A percentile compares a stretch with the other conserved stretches of the same genome.
Conservation (phyloP, 176 grass and related monocot genomes). For the Lolium rigidum region DNA sequence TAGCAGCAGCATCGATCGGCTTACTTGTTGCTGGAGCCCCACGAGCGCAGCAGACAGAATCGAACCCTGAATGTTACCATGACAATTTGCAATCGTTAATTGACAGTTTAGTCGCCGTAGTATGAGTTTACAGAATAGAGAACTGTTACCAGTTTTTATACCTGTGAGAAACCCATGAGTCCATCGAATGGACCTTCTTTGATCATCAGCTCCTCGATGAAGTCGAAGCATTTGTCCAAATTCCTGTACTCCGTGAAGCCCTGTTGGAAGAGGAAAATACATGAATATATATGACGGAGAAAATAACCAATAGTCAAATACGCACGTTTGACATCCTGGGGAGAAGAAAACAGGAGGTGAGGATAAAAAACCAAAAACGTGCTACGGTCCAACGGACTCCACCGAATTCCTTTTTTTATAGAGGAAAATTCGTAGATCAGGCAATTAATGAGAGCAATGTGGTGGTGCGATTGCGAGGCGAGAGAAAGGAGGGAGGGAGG, state of each 20-base stretch:
- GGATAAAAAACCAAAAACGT: not conserved
- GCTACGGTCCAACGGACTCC: not conserved
- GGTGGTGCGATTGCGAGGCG: not conserved
- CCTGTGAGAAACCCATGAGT: conserved; percentile 92
- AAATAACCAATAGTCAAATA: not conserved
- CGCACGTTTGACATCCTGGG: not conserved
- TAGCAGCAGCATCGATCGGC: not conserved
- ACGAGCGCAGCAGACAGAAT: conserved; percentile 72
- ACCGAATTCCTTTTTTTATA: not conserved
- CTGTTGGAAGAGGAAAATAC: conserved; percentile 27
- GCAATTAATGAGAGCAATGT: not conserved
- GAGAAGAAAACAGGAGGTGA: not conserved
- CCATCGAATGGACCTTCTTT: conserved; percentile 85
- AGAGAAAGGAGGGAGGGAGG: not conserved
- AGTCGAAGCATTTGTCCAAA: conserved; percentile 72
- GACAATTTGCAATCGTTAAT: not conserved
- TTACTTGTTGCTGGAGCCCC: conserved; percentile 72
- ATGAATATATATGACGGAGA: not conserved
- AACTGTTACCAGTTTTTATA: not conserved
- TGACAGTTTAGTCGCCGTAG: too few species aligned
- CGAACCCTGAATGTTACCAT: conserved; percentile 57
- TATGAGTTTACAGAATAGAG: not conserved
- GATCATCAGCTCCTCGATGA: conserved; percentile 91
- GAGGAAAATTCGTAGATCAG: not conserved
- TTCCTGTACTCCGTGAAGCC: conserved; percentile 73